Conservation (phyloP, 306 rosid species). For the Trichosanthes cucumerina region DNA sequence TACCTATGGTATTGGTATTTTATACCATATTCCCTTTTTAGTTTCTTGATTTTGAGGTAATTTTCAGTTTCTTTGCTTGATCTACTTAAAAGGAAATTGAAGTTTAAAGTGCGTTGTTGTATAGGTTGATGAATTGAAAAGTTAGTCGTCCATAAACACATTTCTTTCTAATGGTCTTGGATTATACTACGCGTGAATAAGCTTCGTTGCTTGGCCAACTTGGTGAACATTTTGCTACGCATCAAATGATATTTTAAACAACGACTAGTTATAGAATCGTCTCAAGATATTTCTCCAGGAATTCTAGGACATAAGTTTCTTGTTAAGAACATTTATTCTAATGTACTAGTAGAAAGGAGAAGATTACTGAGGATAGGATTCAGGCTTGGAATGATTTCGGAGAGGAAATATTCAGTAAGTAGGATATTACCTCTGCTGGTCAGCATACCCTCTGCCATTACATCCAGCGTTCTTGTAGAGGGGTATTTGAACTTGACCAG, state of each 20-base stretch:
- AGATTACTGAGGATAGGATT: not conserved
- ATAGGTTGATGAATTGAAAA: not conserved
- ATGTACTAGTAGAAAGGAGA: not conserved
- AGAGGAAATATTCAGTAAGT: conserved; percentile 1
- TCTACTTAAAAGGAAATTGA: not conserved
- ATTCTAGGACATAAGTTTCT: not conserved
- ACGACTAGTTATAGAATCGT: not conserved
- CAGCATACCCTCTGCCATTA: conserved; percentile 24
- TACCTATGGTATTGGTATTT: not conserved
- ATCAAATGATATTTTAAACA: not conserved
- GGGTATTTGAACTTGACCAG: conserved; percentile 61
- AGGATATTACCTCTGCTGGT: conserved; percentile 36
- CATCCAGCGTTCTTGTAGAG: conserved; percentile 30
- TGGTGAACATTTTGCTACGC: not conserved
- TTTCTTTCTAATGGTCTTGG: not conserved
- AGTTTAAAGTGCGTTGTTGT: not conserved
- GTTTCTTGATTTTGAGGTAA: not conserved
- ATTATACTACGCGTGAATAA: not conserved
- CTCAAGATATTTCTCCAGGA: not conserved
- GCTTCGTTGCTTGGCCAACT: not conserved
- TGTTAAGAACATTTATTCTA: not conserved
- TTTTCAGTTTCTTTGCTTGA: not conserved
- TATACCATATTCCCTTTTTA: not conserved
- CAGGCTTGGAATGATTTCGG: not conserved
- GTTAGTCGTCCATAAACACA: not conserved